Base-by-base conservation (phyloP, 2,329 filamentous ascomycete species). In the Cryphonectria carpinicola region DNA sequence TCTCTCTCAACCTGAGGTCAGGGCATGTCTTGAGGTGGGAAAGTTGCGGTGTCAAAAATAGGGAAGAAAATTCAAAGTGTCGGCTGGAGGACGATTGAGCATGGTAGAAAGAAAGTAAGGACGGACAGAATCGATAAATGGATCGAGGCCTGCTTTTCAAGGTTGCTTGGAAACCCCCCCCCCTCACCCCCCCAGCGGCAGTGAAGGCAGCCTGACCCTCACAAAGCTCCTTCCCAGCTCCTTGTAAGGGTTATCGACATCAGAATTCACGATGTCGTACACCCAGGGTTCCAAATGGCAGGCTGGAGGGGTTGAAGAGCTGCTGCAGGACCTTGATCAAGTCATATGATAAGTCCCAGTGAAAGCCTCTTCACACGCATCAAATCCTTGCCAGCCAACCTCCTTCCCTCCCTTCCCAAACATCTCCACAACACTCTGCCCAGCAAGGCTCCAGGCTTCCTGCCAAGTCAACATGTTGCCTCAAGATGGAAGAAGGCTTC, bases 1-100 rank as follows among this genome's bases (percentile, higher is more conserved):
- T 37, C 39, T 43, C 39, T 43, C 66, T 63, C 56, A 49, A 49
- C 64, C 62, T 64, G 65, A 54, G 22, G 66, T 32, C 32, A 22
- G 32, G 25, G 52, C 66, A 62, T 35, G 19, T 8, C 10, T 60
- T 32, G 46, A 37, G 11, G 39, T 25, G 28, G 54, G 4, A 46
- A 28, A 22, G 39, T 25, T 22, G 39, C 37, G 10, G 41, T 13
- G 5, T 56, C 41, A 8, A 39, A 39, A 49, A 60, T 14, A 41
- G 6, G 56, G 66, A n/a, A 37, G 28, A 7, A 35, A 8, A 13
- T 14, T 41, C 32, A 61, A 37, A 19, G 58, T 22, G 10, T 61
- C 6, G 58, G 6, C 25, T 8, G 25, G 22, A 25, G 7, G 58
- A 35, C 19, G 17, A 7, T 61, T 39, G 46, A 19, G 22, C 22